Evolutionary conservation across 2,329 filamentous ascomycete genomes (phyloP), one percentile per base, ranked within the genome.

Genomic region (Apiospora pterosperma): DNA sequence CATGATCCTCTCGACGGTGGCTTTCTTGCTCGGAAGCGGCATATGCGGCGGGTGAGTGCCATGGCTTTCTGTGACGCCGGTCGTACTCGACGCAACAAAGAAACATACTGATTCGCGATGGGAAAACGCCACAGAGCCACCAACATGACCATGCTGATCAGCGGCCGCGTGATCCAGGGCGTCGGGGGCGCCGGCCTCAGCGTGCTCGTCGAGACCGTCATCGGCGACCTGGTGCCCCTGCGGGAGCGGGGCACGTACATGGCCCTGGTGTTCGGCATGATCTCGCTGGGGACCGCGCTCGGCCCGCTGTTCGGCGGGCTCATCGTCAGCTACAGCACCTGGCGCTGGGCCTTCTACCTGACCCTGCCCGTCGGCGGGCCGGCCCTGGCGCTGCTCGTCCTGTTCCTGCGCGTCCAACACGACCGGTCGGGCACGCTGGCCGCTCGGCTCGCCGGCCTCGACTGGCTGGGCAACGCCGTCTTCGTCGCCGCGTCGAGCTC

Each of bases 301-400:
- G 85, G 85, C 0, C 86, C 80, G 6, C 68, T 84, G 23, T 77
- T 84, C 42, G 83, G 87, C 7, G 85, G 84, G n/a, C 84, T 80
- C 2, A 84, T 88, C 65, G 79, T 84, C 3, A 78, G 85, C 63
- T 77, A 81, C 58, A 78, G 81, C 3, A 67, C 76, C 1, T 88
- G 87, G 88, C 76, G 83, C 7, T 90, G 88, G 87, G 84, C 90
- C 61, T 89, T 90, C 72, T 91, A 84, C 81, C 80, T 89, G 68
- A 89, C 89, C 68, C 74, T 89, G 2, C 86, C 87, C 2, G 84
- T 89, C 16, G 48, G 48, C 3, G 48, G 28, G 3, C 48, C 48
- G 28, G 48, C 48, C 7, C 25, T 55, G 7, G 28, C 12, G 3
- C 19, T 55, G 19, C 28, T 55, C 5, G 31, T 34, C 28, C 1